phyloP scores from a whole-genome alignment of 2,329 filamentous ascomycete species.

The Colletotrichum godetiae region DNA sequence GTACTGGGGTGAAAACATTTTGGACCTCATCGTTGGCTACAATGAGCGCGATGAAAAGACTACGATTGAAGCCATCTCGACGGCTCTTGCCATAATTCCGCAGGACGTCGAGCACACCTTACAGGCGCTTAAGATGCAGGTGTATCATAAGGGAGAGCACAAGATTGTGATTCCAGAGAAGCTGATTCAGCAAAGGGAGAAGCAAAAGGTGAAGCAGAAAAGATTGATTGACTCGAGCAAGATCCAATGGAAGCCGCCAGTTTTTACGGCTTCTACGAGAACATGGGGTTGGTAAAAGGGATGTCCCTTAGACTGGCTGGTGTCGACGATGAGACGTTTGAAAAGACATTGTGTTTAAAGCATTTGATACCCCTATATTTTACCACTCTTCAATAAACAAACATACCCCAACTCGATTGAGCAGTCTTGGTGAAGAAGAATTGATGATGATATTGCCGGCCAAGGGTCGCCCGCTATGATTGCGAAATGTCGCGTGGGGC shows the following conservation, averaged over 20 bases:
- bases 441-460: background rate
- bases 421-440: background rate
- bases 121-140: conserved; percentile 92
- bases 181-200: conserved; percentile 82
- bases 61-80: conserved; percentile 87
- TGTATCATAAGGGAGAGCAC: conserved; percentile 96
- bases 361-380: conserved; percentile 25
- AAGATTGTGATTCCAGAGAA: conserved; percentile 93
- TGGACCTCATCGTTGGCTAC: conserved; percentile 83
- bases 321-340: background rate
- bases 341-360: conserved; percentile 21
- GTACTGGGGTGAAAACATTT: conserved; percentile 96
- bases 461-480: background rate
- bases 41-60: conserved; percentile 77
- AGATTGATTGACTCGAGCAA: conserved; percentile 80
- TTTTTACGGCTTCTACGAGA: conserved; percentile 88
- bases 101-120: conserved; percentile 96
- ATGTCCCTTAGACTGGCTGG: background rate
- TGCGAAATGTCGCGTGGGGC: conserved; percentile 16
- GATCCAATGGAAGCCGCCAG: conserved; percentile 95
- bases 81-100: conserved; percentile 90
- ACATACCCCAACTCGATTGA: background rate
- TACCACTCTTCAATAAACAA: background rate
- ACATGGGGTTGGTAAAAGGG: conserved; percentile 90
- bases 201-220: conserved; percentile 82